Evolutionary conservation across 331 rosid species (phyloP).

Genomic region (Malus hybrid): DNA sequence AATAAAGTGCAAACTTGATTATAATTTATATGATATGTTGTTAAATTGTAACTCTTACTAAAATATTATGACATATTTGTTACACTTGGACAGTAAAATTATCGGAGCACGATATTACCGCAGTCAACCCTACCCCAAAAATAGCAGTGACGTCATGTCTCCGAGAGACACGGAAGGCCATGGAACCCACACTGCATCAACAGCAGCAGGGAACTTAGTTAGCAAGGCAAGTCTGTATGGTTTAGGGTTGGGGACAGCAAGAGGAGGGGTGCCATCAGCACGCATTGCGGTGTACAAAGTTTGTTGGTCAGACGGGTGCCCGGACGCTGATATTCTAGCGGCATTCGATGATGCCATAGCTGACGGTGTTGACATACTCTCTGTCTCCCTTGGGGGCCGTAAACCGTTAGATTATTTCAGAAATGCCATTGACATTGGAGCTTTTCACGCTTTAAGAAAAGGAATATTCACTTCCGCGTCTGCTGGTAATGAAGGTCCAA

Average conservation of each 20-base stretch:
- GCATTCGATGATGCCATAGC: constrained; percentile 58
- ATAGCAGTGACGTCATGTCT: constrained; percentile 15
- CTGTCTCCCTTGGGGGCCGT: constrained; percentile 23
- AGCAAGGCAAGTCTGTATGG: constrained; percentile 29
- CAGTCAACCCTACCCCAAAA: neutral
- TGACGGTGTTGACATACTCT: constrained; percentile 52
- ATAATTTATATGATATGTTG: neutral
- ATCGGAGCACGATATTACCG: constrained; percentile 46
- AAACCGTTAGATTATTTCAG: constrained; percentile 16
- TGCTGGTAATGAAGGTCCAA: constrained; percentile 39
- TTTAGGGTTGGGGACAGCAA: constrained; percentile 35
- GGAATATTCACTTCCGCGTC: constrained; percentile 36
- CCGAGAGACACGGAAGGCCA: constrained; percentile 47
- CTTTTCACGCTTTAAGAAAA: constrained; percentile 44
- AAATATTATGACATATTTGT: neutral
- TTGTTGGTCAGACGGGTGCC: constrained; percentile 29
- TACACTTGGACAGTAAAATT: constrained; percentile 30
- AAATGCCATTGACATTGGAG: constrained; percentile 29
- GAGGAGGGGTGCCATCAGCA: constrained; percentile 51
- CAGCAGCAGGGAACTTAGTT: constrained; percentile 38
- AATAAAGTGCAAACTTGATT: too few species aligned
- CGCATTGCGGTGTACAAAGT: constrained; percentile 59
- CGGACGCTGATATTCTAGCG: constrained; percentile 32
- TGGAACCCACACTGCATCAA: constrained; percentile 55
- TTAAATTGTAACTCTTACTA: neutral